Evolutionary conservation across 1,284 basidiomycete species (phyloP).

Genomic region (Sporisorium graminicola): DNA sequence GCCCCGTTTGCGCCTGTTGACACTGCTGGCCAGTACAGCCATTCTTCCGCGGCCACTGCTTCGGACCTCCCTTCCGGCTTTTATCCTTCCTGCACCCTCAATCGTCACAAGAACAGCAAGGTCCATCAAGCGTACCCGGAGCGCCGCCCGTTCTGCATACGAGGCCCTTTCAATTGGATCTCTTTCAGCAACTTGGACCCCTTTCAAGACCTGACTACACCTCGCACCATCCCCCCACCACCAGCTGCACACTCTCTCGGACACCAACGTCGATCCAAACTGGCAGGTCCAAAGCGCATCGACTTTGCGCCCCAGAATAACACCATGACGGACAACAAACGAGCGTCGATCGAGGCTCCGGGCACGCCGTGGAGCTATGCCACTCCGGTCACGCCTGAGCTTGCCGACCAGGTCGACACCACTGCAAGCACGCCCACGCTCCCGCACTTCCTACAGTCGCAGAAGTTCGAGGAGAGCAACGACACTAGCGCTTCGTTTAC

Average conservation of each 20-base stretch:
- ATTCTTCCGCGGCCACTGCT: not conserved
- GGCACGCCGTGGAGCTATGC: conserved; percentile 1
- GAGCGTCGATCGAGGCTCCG: conserved; percentile 2
- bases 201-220: not conserved
- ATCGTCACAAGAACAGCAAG: not conserved
- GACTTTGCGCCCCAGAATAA: not conserved
- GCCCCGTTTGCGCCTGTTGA: not conserved
- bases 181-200: not conserved
- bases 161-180: conserved; percentile 4
- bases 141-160: not conserved
- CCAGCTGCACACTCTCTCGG: not conserved
- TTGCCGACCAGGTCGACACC: not conserved
- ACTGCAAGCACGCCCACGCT: not conserved
- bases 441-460: not conserved
- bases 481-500: not conserved
- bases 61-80: not conserved
- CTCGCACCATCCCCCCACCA: not conserved
- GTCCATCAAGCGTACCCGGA: not conserved
- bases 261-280: not conserved
- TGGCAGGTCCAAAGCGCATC: not conserved
- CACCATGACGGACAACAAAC: conserved; percentile 4
- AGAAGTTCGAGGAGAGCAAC: not conserved
- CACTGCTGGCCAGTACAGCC: not conserved
- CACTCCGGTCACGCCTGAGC: not conserved
- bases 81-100: not conserved